These are phyloP conservation scores for Colletotrichum sp. DNA, from an alignment of 2,329 filamentous ascomycete genomes.

Conservation along the genomic window DNA sequence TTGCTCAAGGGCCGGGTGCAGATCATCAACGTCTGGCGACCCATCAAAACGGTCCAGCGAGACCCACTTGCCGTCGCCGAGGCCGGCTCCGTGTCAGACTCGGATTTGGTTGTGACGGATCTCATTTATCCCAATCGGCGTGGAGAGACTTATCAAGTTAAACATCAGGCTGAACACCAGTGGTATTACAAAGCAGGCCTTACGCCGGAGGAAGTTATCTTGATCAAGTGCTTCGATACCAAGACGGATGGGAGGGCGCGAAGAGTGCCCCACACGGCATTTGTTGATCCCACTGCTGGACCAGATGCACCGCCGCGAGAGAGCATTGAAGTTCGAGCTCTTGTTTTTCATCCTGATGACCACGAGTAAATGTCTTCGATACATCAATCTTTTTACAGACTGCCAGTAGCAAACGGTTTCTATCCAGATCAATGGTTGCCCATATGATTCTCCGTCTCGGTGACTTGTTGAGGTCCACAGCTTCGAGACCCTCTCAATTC, in stretches of 20 bases:
- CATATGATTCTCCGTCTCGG: neutral
- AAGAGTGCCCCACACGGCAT: conserved; percentile 61
- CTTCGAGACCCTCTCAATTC: neutral
- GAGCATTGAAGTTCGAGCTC: conserved; percentile 61
- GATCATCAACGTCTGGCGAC: conserved; percentile 61
- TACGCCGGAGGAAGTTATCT: conserved; percentile 56
- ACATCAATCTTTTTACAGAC: neutral
- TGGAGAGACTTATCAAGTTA: conserved; percentile 55
- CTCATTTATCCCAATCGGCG: conserved; percentile 56
- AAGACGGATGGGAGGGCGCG: conserved; percentile 59
- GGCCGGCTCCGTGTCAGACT: conserved; percentile 52
- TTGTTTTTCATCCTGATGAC: conserved; percentile 56
- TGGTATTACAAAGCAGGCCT: conserved; percentile 61
- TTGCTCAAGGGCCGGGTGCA: conserved; percentile 52
- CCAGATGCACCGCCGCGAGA: conserved; percentile 55
- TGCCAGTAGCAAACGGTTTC: neutral
- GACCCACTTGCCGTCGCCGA: conserved; percentile 62
- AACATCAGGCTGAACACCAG: conserved; percentile 44
- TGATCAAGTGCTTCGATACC: conserved; percentile 68
- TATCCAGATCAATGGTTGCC: neutral
- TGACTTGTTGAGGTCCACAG: neutral
- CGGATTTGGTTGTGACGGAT: conserved; percentile 52
- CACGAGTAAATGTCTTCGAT: neutral
- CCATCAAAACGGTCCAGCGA: conserved; percentile 53
- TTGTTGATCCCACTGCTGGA: conserved; percentile 48